Evolutionary conservation across 148 eudicot species (phyloP).

Genomic region (Fagopyrum tataricum): DNA sequence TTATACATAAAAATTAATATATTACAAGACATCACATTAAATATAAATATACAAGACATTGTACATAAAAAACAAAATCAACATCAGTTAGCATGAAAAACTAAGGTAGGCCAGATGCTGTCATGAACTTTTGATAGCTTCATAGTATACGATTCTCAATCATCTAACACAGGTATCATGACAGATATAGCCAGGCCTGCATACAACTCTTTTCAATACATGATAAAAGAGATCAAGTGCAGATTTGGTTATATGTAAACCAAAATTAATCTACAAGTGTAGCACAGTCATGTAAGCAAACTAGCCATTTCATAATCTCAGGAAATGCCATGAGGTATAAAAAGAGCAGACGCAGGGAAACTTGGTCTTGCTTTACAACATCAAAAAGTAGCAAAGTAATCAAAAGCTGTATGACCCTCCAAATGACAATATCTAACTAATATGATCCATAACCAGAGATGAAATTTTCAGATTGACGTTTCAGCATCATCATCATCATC

Average conservation of each 20-base stretch:
- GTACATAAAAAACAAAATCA: no score
- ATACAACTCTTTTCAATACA: neutral
- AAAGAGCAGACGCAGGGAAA: neutral
- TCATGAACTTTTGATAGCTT: conserved; percentile 1
- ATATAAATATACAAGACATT: no score
- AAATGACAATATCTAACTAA: neutral
- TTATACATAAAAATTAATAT: no score
- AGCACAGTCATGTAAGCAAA: neutral
- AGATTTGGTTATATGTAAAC: neutral
- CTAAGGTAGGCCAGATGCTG: conserved; percentile 7
- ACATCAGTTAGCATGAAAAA: conserved; percentile 10
- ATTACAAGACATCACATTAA: no score
- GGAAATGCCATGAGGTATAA: neutral
- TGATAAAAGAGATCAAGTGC: neutral
- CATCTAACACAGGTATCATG: neutral
- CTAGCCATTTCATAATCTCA: neutral
- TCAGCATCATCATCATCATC: no score
- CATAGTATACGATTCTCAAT: neutral
- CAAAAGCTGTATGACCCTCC: neutral
- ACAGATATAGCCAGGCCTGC: neutral
- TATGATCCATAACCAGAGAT: no score
- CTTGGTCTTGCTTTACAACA: neutral
- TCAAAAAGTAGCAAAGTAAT: neutral
- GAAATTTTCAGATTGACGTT: no score
- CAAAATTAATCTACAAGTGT: neutral